Base-by-base conservation (phyloP, 2,329 filamentous ascomycete genomes). In the Trichoderma sp. region DNA sequence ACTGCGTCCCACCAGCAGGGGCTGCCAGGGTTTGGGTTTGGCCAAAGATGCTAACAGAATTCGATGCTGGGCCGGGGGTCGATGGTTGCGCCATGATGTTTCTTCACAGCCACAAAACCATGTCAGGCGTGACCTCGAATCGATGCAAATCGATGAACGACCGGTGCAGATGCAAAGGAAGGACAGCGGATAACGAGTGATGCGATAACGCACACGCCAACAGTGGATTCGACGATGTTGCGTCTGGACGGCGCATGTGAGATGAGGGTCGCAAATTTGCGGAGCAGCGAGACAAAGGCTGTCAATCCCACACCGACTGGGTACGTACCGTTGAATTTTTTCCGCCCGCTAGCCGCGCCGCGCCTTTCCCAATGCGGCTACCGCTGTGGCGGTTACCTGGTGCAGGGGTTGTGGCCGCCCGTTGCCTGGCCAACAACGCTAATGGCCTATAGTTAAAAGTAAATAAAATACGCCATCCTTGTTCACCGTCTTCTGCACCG, bases 41-140 rank as follows among this genome's bases (percentile, higher is more conserved):
- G 57, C 66, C 76, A 61, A 81, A 79, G 72, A 81, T 81, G 71
- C 85, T 85, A 76, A 87, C 88, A 76, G 84, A 86, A 75, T 79
- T 86, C 75, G 79, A 78, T 73, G 79, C 75, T 75, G 82, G 81
- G 74, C 79, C 81, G 75, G 85, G 84, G 74, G 82, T 82, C 23
- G 85, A 84, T 79, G 81, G 82, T 80, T 80, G 78, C 78, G 81
- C 76, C 84, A 86, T 86, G 78, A 76, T 66, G 20, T 77, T n/a
- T 74, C 73, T 71, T 72, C 66, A 72, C 66, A 67, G 53, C 28
- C 34, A 59, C 20, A 61, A 36, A 59, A 69, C 59, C 71, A 72
- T 72, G 11, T 30, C 66, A 72, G 47, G 66, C 55, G 50, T 12
- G 58, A 15, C 28, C 30, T n/a, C 15, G 20, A 57, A 23, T 32